Evolutionary conservation across 495 filamentous ascomycete genomes (phyloP).

Genomic region (Podospora bellae-mahoneyi): DNA sequence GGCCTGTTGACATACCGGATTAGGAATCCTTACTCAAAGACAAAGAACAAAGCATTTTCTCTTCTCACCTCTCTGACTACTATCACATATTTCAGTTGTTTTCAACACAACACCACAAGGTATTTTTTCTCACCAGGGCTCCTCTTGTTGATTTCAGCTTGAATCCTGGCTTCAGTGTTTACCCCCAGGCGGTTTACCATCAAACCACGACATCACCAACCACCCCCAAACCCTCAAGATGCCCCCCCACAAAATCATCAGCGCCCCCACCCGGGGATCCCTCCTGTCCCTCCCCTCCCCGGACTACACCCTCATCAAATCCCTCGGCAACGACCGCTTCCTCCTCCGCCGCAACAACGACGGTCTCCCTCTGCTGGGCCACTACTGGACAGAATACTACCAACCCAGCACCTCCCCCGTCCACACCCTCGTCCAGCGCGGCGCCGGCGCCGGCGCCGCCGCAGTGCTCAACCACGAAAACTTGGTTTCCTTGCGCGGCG

Average conservation of each 20-base stretch:
- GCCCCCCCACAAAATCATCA: background rate
- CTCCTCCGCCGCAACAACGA: conserved; percentile 28
- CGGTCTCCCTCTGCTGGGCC: conserved; percentile 24
- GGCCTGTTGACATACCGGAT: background rate
- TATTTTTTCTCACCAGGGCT: too few relatives aligned
- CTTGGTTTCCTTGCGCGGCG: conserved; percentile 35
- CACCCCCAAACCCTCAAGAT: background rate
- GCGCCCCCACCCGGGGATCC: background rate
- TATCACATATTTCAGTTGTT: too few relatives aligned
- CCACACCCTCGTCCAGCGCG: conserved; percentile 6
- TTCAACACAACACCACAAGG: too few relatives aligned
- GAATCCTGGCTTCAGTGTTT: too few relatives aligned
- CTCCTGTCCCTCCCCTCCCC: conserved; percentile 6
- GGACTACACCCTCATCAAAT: conserved; percentile 19
- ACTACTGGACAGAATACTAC: conserved; percentile 7
- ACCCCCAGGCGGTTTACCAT: background rate
- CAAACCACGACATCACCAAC: background rate
- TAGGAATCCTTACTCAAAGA: background rate
- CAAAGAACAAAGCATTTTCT: background rate
- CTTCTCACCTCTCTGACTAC: background rate
- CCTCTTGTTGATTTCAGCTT: too few relatives aligned
- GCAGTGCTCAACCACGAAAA: conserved; percentile 44
- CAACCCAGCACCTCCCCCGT: background rate
- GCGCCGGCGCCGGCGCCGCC: conserved; percentile 18
- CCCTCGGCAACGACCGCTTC: conserved; percentile 8